phyloP scores from a whole-genome alignment of 768 basidiomycete species.

The Pleurotus tuoliensis region DNA sequence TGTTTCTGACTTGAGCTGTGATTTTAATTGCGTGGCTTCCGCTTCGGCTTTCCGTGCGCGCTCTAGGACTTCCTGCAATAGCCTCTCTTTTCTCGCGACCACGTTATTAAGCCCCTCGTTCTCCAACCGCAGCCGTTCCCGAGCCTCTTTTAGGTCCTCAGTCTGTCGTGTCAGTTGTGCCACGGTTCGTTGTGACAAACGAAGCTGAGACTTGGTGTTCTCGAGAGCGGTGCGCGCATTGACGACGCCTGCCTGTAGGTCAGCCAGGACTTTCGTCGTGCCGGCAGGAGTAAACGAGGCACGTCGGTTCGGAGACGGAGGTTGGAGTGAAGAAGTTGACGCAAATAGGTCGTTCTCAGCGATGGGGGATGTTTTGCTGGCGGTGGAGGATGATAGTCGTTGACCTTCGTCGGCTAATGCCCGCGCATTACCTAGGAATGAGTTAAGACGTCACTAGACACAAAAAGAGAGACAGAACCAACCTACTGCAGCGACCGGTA shows the following conservation, averaged over 20 bases:
- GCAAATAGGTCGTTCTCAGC: constrained; percentile 25
- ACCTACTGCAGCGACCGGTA: constrained; percentile 79
- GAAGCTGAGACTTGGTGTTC: constrained; percentile 79
- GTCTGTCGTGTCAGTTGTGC: constrained; percentile 81
- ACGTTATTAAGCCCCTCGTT: constrained; percentile 89
- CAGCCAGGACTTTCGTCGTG: constrained; percentile 84
- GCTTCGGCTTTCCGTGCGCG: constrained; percentile 85
- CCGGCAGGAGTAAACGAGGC: constrained; percentile 68
- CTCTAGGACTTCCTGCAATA: constrained; percentile 84
- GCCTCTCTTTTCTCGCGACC: constrained; percentile 80
- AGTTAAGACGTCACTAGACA: constrained; percentile 15
- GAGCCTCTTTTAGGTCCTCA: constrained; percentile 84
- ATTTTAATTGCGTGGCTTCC: constrained; percentile 63
- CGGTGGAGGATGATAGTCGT: constrained; percentile 29
- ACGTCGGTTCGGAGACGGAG: constrained; percentile 54
- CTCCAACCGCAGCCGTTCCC: constrained; percentile 78
- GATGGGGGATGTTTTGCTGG: constrained; percentile 15
- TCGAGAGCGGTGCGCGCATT: constrained; percentile 79
- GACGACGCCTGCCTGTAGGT: constrained; percentile 80
- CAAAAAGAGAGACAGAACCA: constrained; percentile 25
- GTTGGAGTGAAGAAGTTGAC: constrained; percentile 30
- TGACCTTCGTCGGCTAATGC: constrained; percentile 75
- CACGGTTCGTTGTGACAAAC: constrained; percentile 78
- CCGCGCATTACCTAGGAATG: constrained; percentile 69
- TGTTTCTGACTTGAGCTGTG: constrained; percentile 72